A percentile compares a stretch with the other conserved stretches of the same genome.
Evolutionary conservation across 345 rosid species (phyloP).

Genomic region (Dovyalis caffra): DNA sequence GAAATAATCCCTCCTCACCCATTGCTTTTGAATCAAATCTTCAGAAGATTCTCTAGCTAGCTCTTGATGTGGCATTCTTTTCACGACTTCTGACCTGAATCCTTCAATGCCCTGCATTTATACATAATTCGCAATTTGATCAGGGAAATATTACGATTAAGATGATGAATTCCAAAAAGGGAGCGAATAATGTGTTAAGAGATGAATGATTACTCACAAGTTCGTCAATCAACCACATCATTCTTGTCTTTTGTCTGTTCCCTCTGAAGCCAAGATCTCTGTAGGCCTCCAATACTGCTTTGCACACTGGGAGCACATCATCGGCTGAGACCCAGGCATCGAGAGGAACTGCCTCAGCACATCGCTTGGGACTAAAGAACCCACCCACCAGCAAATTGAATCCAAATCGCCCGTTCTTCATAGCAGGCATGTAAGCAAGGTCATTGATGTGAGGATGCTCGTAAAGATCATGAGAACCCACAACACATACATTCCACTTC

Average conservation of each 20-base stretch:
- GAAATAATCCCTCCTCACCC: slow-evolving; percentile 80
- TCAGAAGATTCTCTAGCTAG: slow-evolving; percentile 66
- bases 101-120: slow-evolving; percentile 76
- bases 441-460: slow-evolving; percentile 99
- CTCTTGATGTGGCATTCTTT: slow-evolving; percentile 61
- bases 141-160: not conserved
- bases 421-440: slow-evolving; percentile 95
- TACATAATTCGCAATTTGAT: not conserved
- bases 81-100: slow-evolving; percentile 71
- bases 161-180: not conserved
- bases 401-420: slow-evolving; percentile 67
- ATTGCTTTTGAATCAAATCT: slow-evolving; percentile 66
- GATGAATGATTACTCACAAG: slow-evolving; percentile 50
- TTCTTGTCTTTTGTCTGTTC: slow-evolving; percentile 86
- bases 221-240: slow-evolving; percentile 99
- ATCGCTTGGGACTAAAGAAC: slow-evolving; percentile 84
- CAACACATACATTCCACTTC: slow-evolving; percentile 95
- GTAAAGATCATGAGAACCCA: slow-evolving; percentile 89
- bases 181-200: not conserved
- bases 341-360: slow-evolving; percentile 89
- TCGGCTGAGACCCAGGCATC: slow-evolving; percentile 93
- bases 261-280: slow-evolving; percentile 92
- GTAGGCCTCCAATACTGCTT: slow-evolving; percentile 74
- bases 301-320: slow-evolving; percentile 68
- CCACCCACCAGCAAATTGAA: slow-evolving; percentile 95